A percentile compares a stretch with the other conserved stretches of the same genome.
These are phyloP conservation scores for Leucocoprinus sp. DNA, from an alignment of 768 basidiomycete genomes.

Conservation along the genomic window DNA sequence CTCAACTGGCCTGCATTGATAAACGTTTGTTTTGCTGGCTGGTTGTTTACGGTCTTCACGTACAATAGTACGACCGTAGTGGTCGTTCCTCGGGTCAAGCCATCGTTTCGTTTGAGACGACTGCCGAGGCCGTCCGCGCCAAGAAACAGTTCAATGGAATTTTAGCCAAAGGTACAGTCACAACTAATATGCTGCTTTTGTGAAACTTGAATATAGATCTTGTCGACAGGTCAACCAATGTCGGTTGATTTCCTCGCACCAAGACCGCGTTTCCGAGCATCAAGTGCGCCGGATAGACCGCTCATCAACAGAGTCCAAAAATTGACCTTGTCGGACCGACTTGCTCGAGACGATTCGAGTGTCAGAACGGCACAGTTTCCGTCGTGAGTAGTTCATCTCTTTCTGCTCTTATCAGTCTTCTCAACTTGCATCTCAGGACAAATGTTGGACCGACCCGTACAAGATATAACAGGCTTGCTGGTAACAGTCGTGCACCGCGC, in stretches of 20 bases:
- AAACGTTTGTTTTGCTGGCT: constrained; percentile 17
- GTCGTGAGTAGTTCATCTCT: background rate
- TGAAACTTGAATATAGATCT: background rate
- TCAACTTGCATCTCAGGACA: constrained; percentile 16
- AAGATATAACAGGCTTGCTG: constrained; percentile 24
- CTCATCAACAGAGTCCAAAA: constrained; percentile 73
- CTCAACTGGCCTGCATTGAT: constrained; percentile 8
- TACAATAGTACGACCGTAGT: constrained; percentile 94
- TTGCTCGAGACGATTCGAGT: constrained; percentile 39
- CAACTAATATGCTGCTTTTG: background rate
- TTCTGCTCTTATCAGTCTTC: background rate
- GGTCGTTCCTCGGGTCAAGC: constrained; percentile 86
- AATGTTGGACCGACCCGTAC: constrained; percentile 42
- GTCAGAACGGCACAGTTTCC: constrained; percentile 23
- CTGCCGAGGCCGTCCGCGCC: constrained; percentile 71
- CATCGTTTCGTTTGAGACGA: constrained; percentile 69
- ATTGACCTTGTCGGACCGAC: constrained; percentile 58
- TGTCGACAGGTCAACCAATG: constrained; percentile 64
- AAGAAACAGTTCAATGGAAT: constrained; percentile 83
- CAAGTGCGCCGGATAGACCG: constrained; percentile 49
- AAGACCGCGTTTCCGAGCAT: constrained; percentile 37
- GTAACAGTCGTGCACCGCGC: constrained; percentile 16
- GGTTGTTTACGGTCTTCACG: constrained; percentile 20
- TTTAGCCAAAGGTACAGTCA: constrained; percentile 68
- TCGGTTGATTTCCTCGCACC: constrained; percentile 50